Conservation (phyloP, 371 early-diverging fungal species). For the Apophysomyces elegans region DNA sequence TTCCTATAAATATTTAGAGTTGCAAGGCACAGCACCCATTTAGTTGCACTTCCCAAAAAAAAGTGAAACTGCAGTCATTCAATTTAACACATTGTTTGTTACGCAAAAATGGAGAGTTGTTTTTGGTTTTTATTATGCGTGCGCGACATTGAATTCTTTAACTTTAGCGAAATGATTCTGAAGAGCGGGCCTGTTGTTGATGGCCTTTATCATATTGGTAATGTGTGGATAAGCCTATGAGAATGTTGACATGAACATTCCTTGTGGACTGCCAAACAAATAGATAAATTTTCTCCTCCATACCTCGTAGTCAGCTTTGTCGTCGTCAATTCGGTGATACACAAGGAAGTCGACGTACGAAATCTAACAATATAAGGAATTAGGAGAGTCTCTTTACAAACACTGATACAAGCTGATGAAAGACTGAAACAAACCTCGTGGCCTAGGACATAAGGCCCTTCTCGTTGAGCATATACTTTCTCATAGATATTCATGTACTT, state of each 20-base stretch:
- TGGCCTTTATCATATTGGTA: conserved; percentile 22
- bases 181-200: conserved; percentile 28
- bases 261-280: background rate
- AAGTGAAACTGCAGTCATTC: too few species aligned
- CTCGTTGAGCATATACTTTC: conserved; percentile 1
- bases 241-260: background rate
- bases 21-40: too few species aligned
- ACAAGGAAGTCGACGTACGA: conserved; percentile 35
- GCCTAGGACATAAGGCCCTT: conserved; percentile 34
- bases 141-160: background rate
- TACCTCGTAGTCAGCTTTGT: conserved; percentile 5
- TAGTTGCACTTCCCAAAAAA: too few species aligned
- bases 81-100: too few species aligned
- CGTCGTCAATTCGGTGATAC: conserved; percentile 26
- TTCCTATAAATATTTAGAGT: too few species aligned
- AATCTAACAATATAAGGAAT: background rate
- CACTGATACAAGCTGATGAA: too few species aligned
- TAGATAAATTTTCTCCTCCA: background rate
- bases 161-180: conserved; percentile 15
- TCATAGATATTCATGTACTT: conserved; percentile 13
- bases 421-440: conserved; percentile 13
- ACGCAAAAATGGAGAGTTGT: too few species aligned
- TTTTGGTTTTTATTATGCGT: too few species aligned
- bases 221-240: conserved; percentile 25
- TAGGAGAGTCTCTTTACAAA: too few species aligned